Evolutionary conservation across 225 moss, liverwort and hornwort genomes (phyloP).

Genomic region (Polytrichum formosum): DNA sequence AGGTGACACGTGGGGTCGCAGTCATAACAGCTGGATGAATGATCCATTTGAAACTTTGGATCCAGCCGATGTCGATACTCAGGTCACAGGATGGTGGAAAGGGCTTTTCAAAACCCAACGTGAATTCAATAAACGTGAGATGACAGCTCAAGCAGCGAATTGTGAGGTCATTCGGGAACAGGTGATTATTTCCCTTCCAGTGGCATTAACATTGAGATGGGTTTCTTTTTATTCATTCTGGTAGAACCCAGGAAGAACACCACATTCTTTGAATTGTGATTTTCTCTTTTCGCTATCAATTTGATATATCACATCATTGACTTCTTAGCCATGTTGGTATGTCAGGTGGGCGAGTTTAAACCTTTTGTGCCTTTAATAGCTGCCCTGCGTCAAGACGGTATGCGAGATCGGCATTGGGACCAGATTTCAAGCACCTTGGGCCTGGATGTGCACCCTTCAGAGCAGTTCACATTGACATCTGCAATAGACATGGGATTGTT

Average conservation of each 20-base stretch:
- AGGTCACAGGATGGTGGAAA: constrained; percentile 72
- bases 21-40: constrained; percentile 66
- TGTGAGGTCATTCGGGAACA: constrained; percentile 62
- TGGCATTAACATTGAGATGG: neutral
- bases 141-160: constrained; percentile 49
- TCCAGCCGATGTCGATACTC: constrained; percentile 50
- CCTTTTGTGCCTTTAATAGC: constrained; percentile 70
- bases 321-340: neutral
- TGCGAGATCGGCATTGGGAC: constrained; percentile 87
- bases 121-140: constrained; percentile 52
- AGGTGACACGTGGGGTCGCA: constrained; percentile 55
- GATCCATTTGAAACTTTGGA: constrained; percentile 61
- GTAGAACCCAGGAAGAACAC: neutral
- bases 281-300: too few relatives aligned
- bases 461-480: constrained; percentile 46
- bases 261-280: neutral
- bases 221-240: neutral
- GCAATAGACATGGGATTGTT: constrained; percentile 68
- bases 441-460: constrained; percentile 40
- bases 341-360: constrained; percentile 69
- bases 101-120: constrained; percentile 56
- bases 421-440: constrained; percentile 42
- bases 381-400: constrained; percentile 66
- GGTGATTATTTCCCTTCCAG: constrained; percentile 13
- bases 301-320: too few relatives aligned